These are phyloP conservation scores for Seminavis robusta DNA, from an alignment of 108 stramenopile genomes.

Conservation along the genomic window DNA sequence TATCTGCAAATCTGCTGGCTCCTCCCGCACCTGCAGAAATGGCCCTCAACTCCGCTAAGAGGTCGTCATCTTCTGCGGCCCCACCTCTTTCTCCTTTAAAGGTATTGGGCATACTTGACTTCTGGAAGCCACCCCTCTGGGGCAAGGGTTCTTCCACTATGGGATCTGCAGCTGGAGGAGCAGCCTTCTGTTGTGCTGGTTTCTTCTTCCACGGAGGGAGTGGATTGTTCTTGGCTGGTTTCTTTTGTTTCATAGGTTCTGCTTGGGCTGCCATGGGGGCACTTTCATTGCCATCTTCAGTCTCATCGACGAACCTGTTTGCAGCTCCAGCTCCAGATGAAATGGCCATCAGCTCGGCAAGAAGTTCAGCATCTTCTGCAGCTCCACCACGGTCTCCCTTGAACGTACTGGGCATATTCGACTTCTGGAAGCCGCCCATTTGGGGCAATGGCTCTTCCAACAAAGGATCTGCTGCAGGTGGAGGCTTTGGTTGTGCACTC, in stretches of 20 bases:
- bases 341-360: slow-evolving; percentile 64
- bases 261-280: neutral
- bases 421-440: too few relatives aligned
- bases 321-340: slow-evolving; percentile 43
- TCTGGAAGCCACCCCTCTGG: slow-evolving; percentile 16
- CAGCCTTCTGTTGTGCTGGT: too few relatives aligned
- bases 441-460: too few relatives aligned
- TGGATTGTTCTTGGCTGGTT: too few relatives aligned
- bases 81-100: slow-evolving; percentile 35
- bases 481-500: neutral
- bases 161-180: too few relatives aligned
- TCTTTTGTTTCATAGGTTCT: neutral
- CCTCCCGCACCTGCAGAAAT: slow-evolving; percentile 31
- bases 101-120: slow-evolving; percentile 31
- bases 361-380: slow-evolving; percentile 72
- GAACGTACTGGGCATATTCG: too few relatives aligned
- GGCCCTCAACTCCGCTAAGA: slow-evolving; percentile 40
- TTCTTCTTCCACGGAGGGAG: too few relatives aligned
- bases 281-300: neutral
- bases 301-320: slow-evolving; percentile 42
- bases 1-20: slow-evolving; percentile 16
- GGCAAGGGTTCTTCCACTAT: too few relatives aligned
- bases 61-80: slow-evolving; percentile 41
- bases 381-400: slow-evolving; percentile 66
- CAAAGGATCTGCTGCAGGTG: neutral